Evolutionary conservation across 768 basidiomycete species (phyloP), one percentile per base, ranked within the genome.

Genomic region (Tricholoma matsutake): DNA sequence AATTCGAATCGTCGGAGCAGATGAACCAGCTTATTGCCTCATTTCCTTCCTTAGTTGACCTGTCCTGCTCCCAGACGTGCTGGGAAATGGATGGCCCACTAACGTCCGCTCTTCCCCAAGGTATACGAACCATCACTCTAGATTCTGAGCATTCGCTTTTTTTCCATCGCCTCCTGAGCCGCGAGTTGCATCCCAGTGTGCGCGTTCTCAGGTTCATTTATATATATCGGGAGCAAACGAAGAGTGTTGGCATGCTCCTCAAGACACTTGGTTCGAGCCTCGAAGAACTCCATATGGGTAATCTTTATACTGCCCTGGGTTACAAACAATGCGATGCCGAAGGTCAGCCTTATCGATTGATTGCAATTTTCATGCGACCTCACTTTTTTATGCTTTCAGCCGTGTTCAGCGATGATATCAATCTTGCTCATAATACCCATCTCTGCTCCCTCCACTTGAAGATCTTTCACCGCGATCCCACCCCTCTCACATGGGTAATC

Each of bases 251-350:
- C 25, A 51, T 51, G 47, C 47, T 51, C 14, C 47, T 51, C 47
- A 51, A 51, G 28, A 51, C 47, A 51, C 47, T 51, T 28, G 47
- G 47, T 51, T 51, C 47, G 47, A 51, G 22, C 47, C 47, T 51
- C 25, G 47, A 51, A 51, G 47, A 51, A 51, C 47, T 51, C 28
- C 8, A 51, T 28, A 16, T 51, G 47, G 47, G 47, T 51, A 6
- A 14, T 28, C 47, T 51, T 51, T 28, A 49, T 49, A 49, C 47
- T 49, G 47, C 47, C 47, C 47, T 49, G 47, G 47, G 47, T 49
- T 10, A 8, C 47, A 28, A 49, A 25, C 47, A 49, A 49, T 28
- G 47, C 47, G 25, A 49, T 28, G 25, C 47, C 47, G 47, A 49
- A 49, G 47, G 47, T 49, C 25, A 28, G 47, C 47, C 22, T 28